Percentiles rank a stretch among this genome's conserved stretches.
Evolutionary conservation across 768 basidiomycete genomes (phyloP).

Genomic region (Leccinum subgranulosum): DNA sequence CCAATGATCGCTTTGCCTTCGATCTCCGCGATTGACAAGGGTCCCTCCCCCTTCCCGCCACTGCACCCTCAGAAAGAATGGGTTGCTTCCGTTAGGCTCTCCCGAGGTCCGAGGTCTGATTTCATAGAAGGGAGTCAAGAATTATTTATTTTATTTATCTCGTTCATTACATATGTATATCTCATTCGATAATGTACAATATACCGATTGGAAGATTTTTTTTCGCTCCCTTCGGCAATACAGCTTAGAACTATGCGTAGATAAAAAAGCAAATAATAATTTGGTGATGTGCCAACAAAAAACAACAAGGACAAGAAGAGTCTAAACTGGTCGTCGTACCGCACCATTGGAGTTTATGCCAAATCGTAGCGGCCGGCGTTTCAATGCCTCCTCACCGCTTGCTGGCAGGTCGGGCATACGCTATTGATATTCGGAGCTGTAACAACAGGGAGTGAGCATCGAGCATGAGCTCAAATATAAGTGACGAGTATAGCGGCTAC

Average conservation of each 20-base stretch:
- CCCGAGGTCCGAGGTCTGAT: neutral
- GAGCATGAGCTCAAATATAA: neutral
- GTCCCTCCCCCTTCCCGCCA: conserved; percentile 6
- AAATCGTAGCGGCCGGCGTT: conserved; percentile 1
- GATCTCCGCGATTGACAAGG: conserved; percentile 30
- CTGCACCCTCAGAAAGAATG: conserved; percentile 2
- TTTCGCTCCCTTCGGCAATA: conserved; percentile 19
- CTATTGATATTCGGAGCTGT: conserved; percentile 43
- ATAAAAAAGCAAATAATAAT: conserved; percentile 19
- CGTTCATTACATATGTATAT: neutral
- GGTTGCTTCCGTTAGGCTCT: conserved; percentile 31
- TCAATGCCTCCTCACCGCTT: conserved; percentile 24
- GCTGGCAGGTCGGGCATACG: conserved; percentile 40
- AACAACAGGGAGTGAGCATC: neutral
- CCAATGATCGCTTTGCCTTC: conserved; percentile 7
- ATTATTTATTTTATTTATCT: conserved; percentile 6
- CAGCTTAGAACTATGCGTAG: conserved; percentile 22
- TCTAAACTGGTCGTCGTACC: conserved; percentile 8
- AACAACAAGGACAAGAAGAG: neutral
- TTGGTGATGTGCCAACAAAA: conserved; percentile 17
- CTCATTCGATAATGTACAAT: conserved; percentile 12
- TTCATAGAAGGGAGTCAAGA: conserved; percentile 9
- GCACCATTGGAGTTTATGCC: neutral
- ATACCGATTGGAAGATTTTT: neutral
- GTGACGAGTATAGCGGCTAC: conserved; percentile 3